A percentile compares a stretch with the other conserved stretches of the same genome.
Evolutionary conservation across 495 filamentous ascomycete species (phyloP).

Genomic region (Aspergillus bertholletiae): DNA sequence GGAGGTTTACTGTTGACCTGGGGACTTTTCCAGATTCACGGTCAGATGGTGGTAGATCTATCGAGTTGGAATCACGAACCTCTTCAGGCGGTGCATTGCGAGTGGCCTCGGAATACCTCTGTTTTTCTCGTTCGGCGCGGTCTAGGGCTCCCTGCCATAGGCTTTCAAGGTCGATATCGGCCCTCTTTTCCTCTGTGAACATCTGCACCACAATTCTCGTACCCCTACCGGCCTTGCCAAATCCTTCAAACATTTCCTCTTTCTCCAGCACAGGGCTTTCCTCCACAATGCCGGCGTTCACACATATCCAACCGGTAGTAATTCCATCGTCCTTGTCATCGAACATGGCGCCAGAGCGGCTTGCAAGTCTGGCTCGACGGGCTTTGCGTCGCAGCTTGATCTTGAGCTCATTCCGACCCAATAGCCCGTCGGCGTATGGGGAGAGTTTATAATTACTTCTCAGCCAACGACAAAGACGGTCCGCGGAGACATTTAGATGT

Average conservation of each 20-base stretch:
- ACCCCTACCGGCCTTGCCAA: conserved; percentile 56
- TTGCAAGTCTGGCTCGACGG: conserved; percentile 73
- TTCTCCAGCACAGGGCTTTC: conserved; percentile 35
- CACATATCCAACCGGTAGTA: conserved; percentile 91
- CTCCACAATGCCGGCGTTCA: conserved; percentile 75
- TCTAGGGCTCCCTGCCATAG: conserved; percentile 64
- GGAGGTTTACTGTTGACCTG: conserved; percentile 10
- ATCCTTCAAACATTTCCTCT: conserved; percentile 58
- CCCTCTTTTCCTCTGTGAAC: conserved; percentile 80
- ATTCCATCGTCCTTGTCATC: conserved; percentile 73
- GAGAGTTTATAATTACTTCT: conserved; percentile 64
- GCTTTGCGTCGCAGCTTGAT: conserved; percentile 75
- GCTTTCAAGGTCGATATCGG: conserved; percentile 76
- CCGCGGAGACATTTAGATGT: conserved; percentile 89
- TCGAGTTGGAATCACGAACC: conserved; percentile 21
- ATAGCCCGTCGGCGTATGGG: conserved; percentile 79
- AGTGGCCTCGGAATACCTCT: conserved; percentile 14
- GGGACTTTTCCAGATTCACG: conserved; percentile 7
- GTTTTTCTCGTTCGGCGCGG: conserved; percentile 33
- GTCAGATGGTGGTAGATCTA: conserved; percentile 19
- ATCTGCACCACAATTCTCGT: conserved; percentile 83
- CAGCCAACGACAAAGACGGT: conserved; percentile 83
- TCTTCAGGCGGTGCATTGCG: conserved; percentile 21
- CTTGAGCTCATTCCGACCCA: conserved; percentile 90
- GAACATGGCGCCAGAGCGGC: conserved; percentile 47